phyloP scores from a whole-genome alignment of 148 eudicot species.

The Amaranthus cruentus region DNA sequence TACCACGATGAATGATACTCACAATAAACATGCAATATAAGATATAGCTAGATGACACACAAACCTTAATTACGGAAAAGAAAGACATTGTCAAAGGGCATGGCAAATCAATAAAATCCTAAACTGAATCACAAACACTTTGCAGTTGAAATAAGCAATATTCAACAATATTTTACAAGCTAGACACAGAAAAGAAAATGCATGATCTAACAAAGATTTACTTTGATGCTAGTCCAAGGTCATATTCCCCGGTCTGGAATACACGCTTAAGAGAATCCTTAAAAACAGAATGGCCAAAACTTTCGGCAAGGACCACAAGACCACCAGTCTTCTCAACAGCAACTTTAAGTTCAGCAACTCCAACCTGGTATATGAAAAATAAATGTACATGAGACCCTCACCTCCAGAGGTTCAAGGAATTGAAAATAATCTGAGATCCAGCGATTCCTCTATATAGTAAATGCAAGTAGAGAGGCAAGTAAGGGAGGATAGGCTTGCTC shows the following conservation, averaged over 20 bases:
- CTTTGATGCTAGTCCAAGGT: constrained; percentile 90
- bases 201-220: constrained; percentile 36
- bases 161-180: not conserved
- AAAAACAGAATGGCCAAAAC: constrained; percentile 96
- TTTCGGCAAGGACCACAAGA: constrained; percentile 92
- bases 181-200: not conserved
- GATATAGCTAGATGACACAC: not conserved
- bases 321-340: constrained; percentile 96
- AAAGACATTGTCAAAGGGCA: not conserved
- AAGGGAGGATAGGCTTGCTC: too few species aligned
- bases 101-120: not conserved
- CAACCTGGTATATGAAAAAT: constrained; percentile 52
- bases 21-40: too few species aligned
- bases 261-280: constrained; percentile 82
- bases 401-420: too few species aligned
- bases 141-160: not conserved
- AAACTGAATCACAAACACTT: not conserved
- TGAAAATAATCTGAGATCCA: too few species aligned
- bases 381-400: constrained; percentile 14
- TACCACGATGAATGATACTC: not conserved
- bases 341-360: constrained; percentile 92
- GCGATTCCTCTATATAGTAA: too few species aligned
- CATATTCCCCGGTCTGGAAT: constrained; percentile 70
- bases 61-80: not conserved
- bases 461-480: too few species aligned